These are phyloP conservation scores for Flaveria ramosissima DNA, from an alignment of 129 eudicot species.

Conservation along the genomic window DNA sequence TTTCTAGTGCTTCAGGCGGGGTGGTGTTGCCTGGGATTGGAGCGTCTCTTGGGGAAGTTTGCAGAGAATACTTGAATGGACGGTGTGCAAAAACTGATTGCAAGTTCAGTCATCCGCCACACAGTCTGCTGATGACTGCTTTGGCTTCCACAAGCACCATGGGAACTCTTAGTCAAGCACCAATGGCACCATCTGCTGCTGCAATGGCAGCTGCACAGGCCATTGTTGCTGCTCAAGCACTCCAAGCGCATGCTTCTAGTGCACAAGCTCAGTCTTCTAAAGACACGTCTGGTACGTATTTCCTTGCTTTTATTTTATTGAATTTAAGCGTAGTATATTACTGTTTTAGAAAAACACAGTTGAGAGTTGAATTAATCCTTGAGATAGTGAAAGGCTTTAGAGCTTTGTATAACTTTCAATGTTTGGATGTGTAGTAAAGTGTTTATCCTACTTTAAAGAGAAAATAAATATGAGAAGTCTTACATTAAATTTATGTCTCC, in stretches of 20 bases:
- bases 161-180: conserved; percentile 93
- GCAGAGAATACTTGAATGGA: conserved; percentile 84
- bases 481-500: background rate
- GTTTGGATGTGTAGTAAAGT: background rate
- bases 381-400: conserved; percentile 9
- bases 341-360: background rate
- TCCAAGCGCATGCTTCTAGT: conserved; percentile 92
- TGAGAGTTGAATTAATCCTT: background rate
- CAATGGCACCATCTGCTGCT: conserved; percentile 99
- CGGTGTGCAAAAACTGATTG: conserved; percentile 82
- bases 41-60: conserved; percentile 91
- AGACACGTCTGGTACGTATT: conserved; percentile 54
- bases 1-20: conserved; percentile 89
- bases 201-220: conserved; percentile 99
- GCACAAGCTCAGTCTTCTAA: conserved; percentile 63
- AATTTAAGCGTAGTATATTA: background rate
- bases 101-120: conserved; percentile 89
- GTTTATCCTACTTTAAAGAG: background rate
- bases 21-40: conserved; percentile 95
- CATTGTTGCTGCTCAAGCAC: conserved; percentile 98
- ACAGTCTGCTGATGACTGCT: conserved; percentile 85
- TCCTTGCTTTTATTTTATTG: background rate
- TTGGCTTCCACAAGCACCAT: conserved; percentile 81
- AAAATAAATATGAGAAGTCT: background rate
- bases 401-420: background rate